These are phyloP conservation scores for Zygotorulaspora mrakii DNA, from an alignment of 1,139 yeast genomes.

Conservation along the genomic window DNA sequence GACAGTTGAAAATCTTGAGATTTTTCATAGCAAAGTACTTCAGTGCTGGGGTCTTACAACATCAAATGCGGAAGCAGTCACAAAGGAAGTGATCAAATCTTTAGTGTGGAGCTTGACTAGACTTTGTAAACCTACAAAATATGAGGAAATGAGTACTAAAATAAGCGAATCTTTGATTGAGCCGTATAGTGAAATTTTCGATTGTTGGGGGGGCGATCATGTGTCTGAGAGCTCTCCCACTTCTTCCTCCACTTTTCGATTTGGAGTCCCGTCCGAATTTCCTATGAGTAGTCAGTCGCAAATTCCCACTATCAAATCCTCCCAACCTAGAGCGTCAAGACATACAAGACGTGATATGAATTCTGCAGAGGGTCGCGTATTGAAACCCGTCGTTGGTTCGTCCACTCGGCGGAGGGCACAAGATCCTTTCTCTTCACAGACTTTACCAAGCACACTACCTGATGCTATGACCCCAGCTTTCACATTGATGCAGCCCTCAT, in stretches of 20 bases:
- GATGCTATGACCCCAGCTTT: slow-evolving; percentile 34
- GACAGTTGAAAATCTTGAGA: slow-evolving; percentile 20
- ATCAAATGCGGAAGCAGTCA: slow-evolving; percentile 18
- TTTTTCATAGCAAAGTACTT: slow-evolving; percentile 27
- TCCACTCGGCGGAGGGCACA: slow-evolving; percentile 7
- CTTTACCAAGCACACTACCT: slow-evolving; percentile 20
- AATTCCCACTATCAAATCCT: slow-evolving; percentile 30
- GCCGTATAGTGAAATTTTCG: slow-evolving; percentile 21
- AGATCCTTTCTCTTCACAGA: slow-evolving; percentile 9
- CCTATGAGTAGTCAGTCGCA: slow-evolving; percentile 23
- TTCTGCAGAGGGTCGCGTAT: slow-evolving; percentile 6
- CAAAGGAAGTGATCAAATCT: slow-evolving; percentile 24
- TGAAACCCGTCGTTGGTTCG: slow-evolving; percentile 7
- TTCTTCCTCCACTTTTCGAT: slow-evolving; percentile 8
- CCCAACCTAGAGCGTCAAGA: slow-evolving; percentile 19
- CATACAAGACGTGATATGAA: slow-evolving; percentile 10
- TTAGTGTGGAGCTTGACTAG: slow-evolving; percentile 20
- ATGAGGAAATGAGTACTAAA: slow-evolving; percentile 10
- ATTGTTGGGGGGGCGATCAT: slow-evolving; percentile 27
- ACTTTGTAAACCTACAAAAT: slow-evolving; percentile 15
- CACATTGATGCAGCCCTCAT: slow-evolving; percentile 23
- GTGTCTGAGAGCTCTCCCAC: slow-evolving; percentile 1
- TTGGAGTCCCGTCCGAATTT: slow-evolving; percentile 21
- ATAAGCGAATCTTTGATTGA: slow-evolving; percentile 15
- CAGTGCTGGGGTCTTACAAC: slow-evolving; percentile 32